Percentiles rank a stretch among this genome's conserved stretches.
phyloP scores from a whole-genome alignment of 2,329 filamentous ascomycete genomes.

The Cordyceps militaris region DNA sequence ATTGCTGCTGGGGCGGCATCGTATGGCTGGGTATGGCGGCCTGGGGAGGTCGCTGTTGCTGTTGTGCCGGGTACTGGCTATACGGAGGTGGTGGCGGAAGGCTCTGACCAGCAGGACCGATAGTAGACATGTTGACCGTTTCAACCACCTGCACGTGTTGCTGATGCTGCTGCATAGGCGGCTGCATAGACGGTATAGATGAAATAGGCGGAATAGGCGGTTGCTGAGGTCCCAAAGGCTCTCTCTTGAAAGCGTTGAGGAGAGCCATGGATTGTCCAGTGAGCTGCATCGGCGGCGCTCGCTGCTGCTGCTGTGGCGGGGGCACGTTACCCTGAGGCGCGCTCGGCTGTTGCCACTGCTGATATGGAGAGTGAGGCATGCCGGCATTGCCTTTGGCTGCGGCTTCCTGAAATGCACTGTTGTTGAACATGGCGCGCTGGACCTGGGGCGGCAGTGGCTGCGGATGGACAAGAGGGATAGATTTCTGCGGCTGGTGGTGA shows the following conservation, averaged over 20 bases:
- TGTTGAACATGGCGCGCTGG: constrained; percentile 45
- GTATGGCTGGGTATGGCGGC: not conserved
- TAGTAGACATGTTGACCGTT: not conserved
- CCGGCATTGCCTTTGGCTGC: constrained; percentile 12
- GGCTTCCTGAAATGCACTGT: constrained; percentile 24
- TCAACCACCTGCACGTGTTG: not conserved
- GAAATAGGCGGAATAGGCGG: constrained; percentile 16
- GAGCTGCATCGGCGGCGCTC: constrained; percentile 23
- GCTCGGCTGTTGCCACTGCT: constrained; percentile 17
- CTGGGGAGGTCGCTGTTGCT: not conserved
- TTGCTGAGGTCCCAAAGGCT: constrained; percentile 17
- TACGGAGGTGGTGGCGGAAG: constrained; percentile 9
- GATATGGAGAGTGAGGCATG: constrained; percentile 18
- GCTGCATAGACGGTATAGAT: constrained; percentile 11
- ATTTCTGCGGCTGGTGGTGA: constrained; percentile 17
- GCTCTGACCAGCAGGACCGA: not conserved
- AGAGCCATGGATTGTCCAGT: constrained; percentile 37
- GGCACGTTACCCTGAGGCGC: not conserved
- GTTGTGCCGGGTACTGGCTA: constrained; percentile 4
- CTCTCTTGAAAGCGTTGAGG: constrained; percentile 37
- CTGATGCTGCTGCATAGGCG: not conserved
- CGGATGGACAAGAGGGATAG: constrained; percentile 29
- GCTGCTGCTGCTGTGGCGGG: not conserved
- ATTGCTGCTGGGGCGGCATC: not conserved
- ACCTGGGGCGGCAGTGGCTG: constrained; percentile 50